Evolutionary conservation across 768 basidiomycete genomes (phyloP).

Genomic region (Boletus reticuloceps): DNA sequence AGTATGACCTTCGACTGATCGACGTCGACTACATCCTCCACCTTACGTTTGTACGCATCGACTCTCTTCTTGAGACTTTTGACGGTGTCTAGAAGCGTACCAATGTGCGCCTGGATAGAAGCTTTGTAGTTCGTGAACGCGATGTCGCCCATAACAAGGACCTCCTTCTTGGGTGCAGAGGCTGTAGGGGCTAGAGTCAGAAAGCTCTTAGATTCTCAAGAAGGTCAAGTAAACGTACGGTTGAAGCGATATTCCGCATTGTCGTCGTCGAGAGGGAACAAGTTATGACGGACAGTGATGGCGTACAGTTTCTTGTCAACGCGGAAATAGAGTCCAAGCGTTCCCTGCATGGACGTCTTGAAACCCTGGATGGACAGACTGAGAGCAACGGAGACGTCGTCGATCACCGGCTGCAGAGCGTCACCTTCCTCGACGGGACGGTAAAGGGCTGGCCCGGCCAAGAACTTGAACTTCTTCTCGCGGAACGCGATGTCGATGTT

Average conservation of each 20-base stretch:
- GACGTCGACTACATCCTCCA: too few relatives aligned
- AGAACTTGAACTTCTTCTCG: background rate
- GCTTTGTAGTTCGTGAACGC: background rate
- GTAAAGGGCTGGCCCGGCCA: background rate
- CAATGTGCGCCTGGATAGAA: background rate
- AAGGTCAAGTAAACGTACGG: background rate
- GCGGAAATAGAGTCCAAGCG: background rate
- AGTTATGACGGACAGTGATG: background rate
- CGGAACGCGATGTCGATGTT: background rate
- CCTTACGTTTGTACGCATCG: too few relatives aligned
- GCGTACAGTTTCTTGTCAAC: background rate
- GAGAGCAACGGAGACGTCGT: background rate
- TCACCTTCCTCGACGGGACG: background rate
- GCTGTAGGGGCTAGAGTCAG: background rate
- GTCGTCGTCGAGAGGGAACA: background rate
- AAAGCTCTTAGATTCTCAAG: background rate
- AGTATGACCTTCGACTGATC: too few relatives aligned
- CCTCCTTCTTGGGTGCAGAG: background rate
- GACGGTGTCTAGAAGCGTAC: too few relatives aligned
- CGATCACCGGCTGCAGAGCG: background rate
- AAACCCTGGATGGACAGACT: background rate
- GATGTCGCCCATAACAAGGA: background rate
- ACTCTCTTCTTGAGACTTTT: too few relatives aligned
- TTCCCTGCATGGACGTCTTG: background rate
- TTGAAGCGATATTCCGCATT: background rate